phyloP scores from a whole-genome alignment of 495 filamentous ascomycete genomes.

The Clavariopsis aquatica region DNA sequence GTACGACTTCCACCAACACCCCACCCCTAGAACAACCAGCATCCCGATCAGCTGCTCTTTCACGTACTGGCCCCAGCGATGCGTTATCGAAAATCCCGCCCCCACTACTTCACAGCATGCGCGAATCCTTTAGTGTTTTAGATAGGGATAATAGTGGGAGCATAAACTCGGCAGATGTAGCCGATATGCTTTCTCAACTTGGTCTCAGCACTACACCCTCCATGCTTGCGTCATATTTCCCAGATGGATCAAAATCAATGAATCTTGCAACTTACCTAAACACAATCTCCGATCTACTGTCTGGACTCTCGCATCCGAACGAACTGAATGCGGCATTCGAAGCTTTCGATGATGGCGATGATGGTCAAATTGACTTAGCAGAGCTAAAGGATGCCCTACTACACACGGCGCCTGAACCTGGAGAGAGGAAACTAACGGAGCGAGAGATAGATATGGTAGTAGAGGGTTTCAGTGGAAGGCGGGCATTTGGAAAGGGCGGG shows the following conservation, averaged over 20 bases:
- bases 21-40: slow-evolving; percentile 1
- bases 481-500: slow-evolving; percentile 65
- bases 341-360: slow-evolving; percentile 94
- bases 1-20: slow-evolving; percentile 2
- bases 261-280: slow-evolving; percentile 83
- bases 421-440: slow-evolving; percentile 65
- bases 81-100: slow-evolving; percentile 40
- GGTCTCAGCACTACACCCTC: slow-evolving; percentile 59
- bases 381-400: slow-evolving; percentile 83
- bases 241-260: slow-evolving; percentile 74
- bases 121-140: slow-evolving; percentile 84
- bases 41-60: slow-evolving; percentile 3
- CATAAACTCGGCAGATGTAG: slow-evolving; percentile 74
- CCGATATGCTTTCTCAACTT: slow-evolving; percentile 75
- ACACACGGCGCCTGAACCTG: slow-evolving; percentile 75
- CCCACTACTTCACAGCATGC: slow-evolving; percentile 53
- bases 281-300: slow-evolving; percentile 70
- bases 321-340: slow-evolving; percentile 86
- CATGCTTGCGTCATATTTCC: slow-evolving; percentile 74
- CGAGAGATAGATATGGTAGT: slow-evolving; percentile 81
- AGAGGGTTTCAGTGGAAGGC: slow-evolving; percentile 77
- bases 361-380: slow-evolving; percentile 80
- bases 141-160: slow-evolving; percentile 77
- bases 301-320: slow-evolving; percentile 66
- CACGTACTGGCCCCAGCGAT: slow-evolving; percentile 33